These are phyloP conservation scores for Cutaneotrichosporon sp. DNA, from an alignment of 1,284 basidiomycete genomes.

Conservation along the genomic window DNA sequence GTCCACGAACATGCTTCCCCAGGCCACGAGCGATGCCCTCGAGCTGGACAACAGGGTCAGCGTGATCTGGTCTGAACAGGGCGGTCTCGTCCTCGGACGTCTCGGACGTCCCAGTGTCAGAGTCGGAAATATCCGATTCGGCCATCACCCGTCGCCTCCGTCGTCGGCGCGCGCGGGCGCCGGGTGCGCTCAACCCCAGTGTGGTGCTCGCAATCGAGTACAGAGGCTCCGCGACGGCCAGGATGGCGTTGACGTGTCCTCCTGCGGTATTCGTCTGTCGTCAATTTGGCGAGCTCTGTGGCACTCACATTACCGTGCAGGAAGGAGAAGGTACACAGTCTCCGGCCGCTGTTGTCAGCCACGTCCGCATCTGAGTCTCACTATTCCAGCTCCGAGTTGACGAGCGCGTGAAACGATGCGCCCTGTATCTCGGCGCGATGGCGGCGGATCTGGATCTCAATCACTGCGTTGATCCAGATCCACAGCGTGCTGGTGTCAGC, in stretches of 20 bases:
- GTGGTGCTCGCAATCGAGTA: slow-evolving; percentile 37
- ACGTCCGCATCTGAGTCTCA: slow-evolving; percentile 47
- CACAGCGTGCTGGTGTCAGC: slow-evolving; percentile 57
- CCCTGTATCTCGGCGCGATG: slow-evolving; percentile 56
- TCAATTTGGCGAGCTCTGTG: slow-evolving; percentile 47
- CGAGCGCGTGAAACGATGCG: slow-evolving; percentile 69
- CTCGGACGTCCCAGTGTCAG: neutral
- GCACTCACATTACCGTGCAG: slow-evolving; percentile 59
- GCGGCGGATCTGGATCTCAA: slow-evolving; percentile 25
- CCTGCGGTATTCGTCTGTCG: slow-evolving; percentile 55
- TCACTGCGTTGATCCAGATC: slow-evolving; percentile 67
- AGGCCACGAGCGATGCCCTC: slow-evolving; percentile 64
- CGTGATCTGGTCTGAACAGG: too few species aligned
- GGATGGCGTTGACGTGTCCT: slow-evolving; percentile 59
- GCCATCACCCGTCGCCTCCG: neutral
- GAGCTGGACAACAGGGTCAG: slow-evolving; percentile 32
- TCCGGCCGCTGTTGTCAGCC: slow-evolving; percentile 55
- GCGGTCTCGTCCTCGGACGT: too few species aligned
- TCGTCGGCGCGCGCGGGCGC: neutral
- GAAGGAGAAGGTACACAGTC: slow-evolving; percentile 61
- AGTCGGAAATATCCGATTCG: neutral
- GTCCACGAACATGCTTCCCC: slow-evolving; percentile 58
- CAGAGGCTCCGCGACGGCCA: slow-evolving; percentile 69
- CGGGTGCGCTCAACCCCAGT: neutral
- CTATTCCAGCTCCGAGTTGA: slow-evolving; percentile 66